Evolutionary conservation across 768 basidiomycete genomes (phyloP), one percentile per base, ranked within the genome.

Genomic region (Leccinum sublutescens): DNA sequence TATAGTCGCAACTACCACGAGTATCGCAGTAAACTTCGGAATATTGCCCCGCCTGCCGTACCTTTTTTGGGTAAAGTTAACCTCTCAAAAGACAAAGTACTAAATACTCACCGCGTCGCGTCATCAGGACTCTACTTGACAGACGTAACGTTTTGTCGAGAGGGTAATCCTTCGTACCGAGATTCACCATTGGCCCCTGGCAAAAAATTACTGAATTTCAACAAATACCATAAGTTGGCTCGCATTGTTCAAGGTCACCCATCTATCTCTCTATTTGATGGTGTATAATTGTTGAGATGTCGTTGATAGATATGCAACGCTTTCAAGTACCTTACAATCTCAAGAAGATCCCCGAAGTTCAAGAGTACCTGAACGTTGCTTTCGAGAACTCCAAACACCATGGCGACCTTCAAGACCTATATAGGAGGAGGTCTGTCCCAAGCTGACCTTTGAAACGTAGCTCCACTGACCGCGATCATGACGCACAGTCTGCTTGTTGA

Each of bases 111-210:
- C 17, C n/a, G 45, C 36, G 29, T 40, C 4, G 58, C 54, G 64
- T 66, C 40, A 38, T 55, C 59, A 91, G 91, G 90, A 52, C 78
- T 93, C 36, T 95, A 94, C 72, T 77, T 95, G 62, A 94, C 94
- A 10, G 94, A 95, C 73, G 82, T 97, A 59, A 98, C 94, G 6
- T 98, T 98, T 75, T 96, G 93, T 70, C 85, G 91, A 43, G 96
- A 98, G 68, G 96, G 96, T 19, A 98, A 98, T 71, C 89, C 92
- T 15, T 88, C 91, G 14, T 80, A 88, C 65, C 83, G 96, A 63
- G 82, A 86, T 15, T 91, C 95, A 5, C 91, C 94, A 0, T 73
- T 84, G 57, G 86, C 86, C 55, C 79, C 88, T 1, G 82, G 82
- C 59, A 87, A 91, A 74, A 90, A 86, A 66, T 76, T 99, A 40